Percentiles rank a stretch among this genome's conserved stretches.
These are phyloP conservation scores for Globisporangium uncinulatum DNA, from an alignment of 352 stramenopile species.

Conservation along the genomic window DNA sequence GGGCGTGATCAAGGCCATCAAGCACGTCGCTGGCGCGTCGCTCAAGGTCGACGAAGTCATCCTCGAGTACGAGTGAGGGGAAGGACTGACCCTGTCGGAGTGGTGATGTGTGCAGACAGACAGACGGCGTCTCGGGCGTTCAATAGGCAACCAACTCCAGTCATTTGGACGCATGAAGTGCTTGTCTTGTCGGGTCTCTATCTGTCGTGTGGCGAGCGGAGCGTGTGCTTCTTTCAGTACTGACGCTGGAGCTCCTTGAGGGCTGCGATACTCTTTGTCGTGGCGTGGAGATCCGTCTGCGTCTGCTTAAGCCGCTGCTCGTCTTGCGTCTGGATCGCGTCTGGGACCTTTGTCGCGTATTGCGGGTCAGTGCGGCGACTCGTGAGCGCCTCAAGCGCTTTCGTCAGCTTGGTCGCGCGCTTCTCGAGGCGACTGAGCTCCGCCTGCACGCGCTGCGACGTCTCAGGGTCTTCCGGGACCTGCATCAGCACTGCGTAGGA, in stretches of 20 bases:
- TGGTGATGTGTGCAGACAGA: background rate
- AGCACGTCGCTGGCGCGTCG: slow-evolving; percentile 74
- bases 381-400: slow-evolving; percentile 36
- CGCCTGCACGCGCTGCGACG: slow-evolving; percentile 43
- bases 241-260: slow-evolving; percentile 48
- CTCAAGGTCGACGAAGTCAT: slow-evolving; percentile 91
- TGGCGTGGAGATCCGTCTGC: slow-evolving; percentile 47
- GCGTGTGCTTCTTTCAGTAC: slow-evolving; percentile 24
- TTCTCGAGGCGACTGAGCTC: slow-evolving; percentile 71
- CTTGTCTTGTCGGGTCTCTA: background rate
- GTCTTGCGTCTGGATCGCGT: slow-evolving; percentile 58
- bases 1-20: slow-evolving; percentile 84
- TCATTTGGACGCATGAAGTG: too few species aligned
- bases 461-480: slow-evolving; percentile 63
- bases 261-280: slow-evolving; percentile 46
- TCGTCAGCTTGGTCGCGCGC: slow-evolving; percentile 43
- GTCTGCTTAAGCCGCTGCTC: slow-evolving; percentile 44
- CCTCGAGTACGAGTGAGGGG: slow-evolving; percentile 84
- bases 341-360: slow-evolving; percentile 63
- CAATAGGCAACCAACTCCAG: background rate
- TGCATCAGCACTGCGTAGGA: slow-evolving; percentile 44
- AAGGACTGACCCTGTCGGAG: background rate
- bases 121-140: background rate
- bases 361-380: slow-evolving; percentile 34
- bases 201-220: slow-evolving; percentile 1